Evolutionary conservation across 768 basidiomycete species (phyloP), one percentile per base, ranked within the genome.

Genomic region (Panellus pusillus): DNA sequence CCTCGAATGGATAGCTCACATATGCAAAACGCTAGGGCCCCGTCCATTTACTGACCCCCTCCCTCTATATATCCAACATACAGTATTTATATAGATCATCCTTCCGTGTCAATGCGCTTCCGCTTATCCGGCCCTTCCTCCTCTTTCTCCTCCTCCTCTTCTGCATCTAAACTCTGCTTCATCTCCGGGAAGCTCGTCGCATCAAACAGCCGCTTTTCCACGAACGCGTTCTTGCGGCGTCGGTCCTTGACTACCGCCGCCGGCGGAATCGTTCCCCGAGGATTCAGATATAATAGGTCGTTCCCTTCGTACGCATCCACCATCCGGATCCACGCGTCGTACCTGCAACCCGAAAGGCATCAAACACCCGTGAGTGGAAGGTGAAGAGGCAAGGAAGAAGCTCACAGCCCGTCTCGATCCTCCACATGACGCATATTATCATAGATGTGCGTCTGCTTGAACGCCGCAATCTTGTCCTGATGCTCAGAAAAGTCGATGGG

Each of bases 391-490:
- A 46, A 38, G 15, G n/a, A 35, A 11, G 48, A 12, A 6, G 79
- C 93, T 56, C 62, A 93, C 91, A 91, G 71, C 52, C 85, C 89
- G 61, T 81, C 76, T 15, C 77, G 79, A 57, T 91, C 85, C 69
- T 99, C 97, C 24, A 93, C 85, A 55, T 78, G 73, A 43, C 93
- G 82, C 87, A 98, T 90, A 58, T 83, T 82, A 58, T 87, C 78
- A 64, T 98, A 98, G 29, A 99, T 96, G 58, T 82, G 81, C 62
- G 79, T 77, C 63, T 89, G 76, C 72, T 97, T 98, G 77, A 99
- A 98, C 17, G 68, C 75, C 37, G 88, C 79, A 47, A 98, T 93
- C 54, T 74, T 67, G 15, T 83, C 80, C n/a, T 73, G 72, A 66
- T 92, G 79, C 36, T 72, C 64, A 37, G 82, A 84, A 60, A 94